Evolutionary conservation across 1,139 yeast genomes (phyloP).

Genomic region (Geotrichum carabidarum): DNA sequence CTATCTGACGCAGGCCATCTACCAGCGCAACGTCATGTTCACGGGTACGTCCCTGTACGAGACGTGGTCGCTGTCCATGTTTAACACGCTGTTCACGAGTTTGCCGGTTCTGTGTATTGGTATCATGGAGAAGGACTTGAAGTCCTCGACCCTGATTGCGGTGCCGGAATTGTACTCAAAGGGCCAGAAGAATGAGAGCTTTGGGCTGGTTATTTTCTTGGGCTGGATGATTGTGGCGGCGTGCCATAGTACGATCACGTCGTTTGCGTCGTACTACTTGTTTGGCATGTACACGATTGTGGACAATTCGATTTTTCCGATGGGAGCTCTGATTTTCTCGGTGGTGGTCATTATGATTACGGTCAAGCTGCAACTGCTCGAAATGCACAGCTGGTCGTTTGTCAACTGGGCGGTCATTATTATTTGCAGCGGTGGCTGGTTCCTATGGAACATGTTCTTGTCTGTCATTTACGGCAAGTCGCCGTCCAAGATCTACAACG

Average conservation of each 20-base stretch:
- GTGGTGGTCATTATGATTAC: conserved; percentile 68
- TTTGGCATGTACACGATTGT: conserved; percentile 62
- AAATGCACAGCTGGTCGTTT: conserved; percentile 76
- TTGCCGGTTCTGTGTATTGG: conserved; percentile 89
- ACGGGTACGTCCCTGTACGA: conserved; percentile 93
- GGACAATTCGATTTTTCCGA: conserved; percentile 75
- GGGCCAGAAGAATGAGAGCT: conserved; percentile 73
- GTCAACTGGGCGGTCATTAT: conserved; percentile 62
- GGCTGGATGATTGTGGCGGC: conserved; percentile 80
- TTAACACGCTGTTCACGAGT: conserved; percentile 90
- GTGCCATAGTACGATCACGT: conserved; percentile 62
- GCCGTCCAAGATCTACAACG: conserved; percentile 64
- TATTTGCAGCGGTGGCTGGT: conserved; percentile 83
- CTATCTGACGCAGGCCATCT: conserved; percentile 81
- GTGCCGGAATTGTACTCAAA: conserved; percentile 82
- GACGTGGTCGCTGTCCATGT: conserved; percentile 95
- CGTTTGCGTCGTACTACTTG: conserved; percentile 59
- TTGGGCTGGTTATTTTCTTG: conserved; percentile 63
- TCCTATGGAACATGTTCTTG: conserved; percentile 76
- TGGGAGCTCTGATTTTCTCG: conserved; percentile 72
- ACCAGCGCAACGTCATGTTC: conserved; percentile 79
- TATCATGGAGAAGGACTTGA: conserved; percentile 88
- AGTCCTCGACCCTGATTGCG: conserved; percentile 81
- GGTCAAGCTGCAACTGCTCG: conserved; percentile 72
- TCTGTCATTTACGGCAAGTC: conserved; percentile 60